phyloP scores from a whole-genome alignment of 768 basidiomycete genomes.

The Lentinula sp. region DNA sequence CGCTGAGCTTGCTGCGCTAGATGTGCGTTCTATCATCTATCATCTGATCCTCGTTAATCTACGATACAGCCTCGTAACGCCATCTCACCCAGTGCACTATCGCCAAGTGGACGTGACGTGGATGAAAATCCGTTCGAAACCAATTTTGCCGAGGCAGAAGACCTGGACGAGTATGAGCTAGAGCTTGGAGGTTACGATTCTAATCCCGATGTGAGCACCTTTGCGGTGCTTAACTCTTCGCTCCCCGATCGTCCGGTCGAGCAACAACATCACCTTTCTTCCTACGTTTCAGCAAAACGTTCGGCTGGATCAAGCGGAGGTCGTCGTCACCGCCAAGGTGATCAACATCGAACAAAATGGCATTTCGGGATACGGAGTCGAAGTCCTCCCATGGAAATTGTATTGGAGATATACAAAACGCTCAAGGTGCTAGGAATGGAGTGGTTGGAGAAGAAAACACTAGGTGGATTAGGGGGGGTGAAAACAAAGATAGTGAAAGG shows the following conservation, averaged over 20 bases:
- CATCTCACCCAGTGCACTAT: constrained; percentile 59
- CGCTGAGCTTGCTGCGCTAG: constrained; percentile 72
- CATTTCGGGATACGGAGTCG: constrained; percentile 97
- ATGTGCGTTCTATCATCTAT: constrained; percentile 44
- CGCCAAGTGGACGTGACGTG: constrained; percentile 44
- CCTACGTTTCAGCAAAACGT: constrained; percentile 55
- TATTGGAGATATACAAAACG: constrained; percentile 96
- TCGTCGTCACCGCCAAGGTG: constrained; percentile 4
- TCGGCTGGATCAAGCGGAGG: constrained; percentile 25
- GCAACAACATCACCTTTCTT: constrained; percentile 63
- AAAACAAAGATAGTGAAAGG: constrained; percentile 23
- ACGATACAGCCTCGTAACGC: constrained; percentile 57
- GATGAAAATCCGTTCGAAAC: constrained; percentile 79
- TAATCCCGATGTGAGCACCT: constrained; percentile 50
- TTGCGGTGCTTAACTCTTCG: constrained; percentile 87
- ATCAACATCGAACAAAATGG: constrained; percentile 84
- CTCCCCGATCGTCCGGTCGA: constrained; percentile 25
- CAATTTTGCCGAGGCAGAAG: constrained; percentile 57
- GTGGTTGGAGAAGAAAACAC: constrained; percentile 87
- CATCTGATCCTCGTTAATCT: constrained; percentile 6
- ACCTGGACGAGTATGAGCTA: constrained; percentile 41
- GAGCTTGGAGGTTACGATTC: constrained; percentile 17
- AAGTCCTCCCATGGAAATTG: constrained; percentile 97
- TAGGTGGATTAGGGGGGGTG: constrained; percentile 65
- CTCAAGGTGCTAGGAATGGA: constrained; percentile 90